Evolutionary conservation across 257 asterid species (phyloP), one percentile per base, ranked within the genome.

Genomic region (Striga asiatica): DNA sequence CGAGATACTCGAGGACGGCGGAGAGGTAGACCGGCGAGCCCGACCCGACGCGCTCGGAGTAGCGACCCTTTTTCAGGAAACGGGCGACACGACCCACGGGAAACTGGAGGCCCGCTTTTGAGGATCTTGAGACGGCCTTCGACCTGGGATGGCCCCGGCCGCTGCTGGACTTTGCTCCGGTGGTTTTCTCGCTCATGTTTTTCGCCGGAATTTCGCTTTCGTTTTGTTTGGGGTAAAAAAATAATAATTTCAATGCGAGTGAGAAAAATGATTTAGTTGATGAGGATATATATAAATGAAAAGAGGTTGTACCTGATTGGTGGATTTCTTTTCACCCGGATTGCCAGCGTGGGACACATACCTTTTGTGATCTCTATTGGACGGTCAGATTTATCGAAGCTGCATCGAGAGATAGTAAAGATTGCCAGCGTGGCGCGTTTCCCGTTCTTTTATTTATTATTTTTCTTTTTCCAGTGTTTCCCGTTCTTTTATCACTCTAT

Each of bases 91-190:
- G 65, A 6, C 91, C 91, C 2, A 81, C 84, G 11, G 82, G 84
- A 53, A 81, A 81, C 41, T 79, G 87, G 11, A 79, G 87, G 0
- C 92, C 92, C 0, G 92, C 87, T 29, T 82, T 81, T 0, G 75
- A 42, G 19, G 87, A 82, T 61, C 74, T 67, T 16, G 84, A 47
- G 0, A 82, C 77, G 0, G 84, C 38, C 41, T 72, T 74, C 0
- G 80, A 17, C 18, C 64, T 76, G 0, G 81, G 16, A 46, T 39
- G 43, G 11, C 86, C 91, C 0, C 91, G 65, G 54, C 91, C 91
- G 43, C 60, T 76, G 56, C 8, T 17, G 18, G 75, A 45, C 12
- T 64, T 68, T 6, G 54, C 21, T 3, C 71, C 75, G 0, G 72
- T 16, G 0, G 70, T 14, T 3, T 73, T 61, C 0, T 60, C 74